phyloP scores from a whole-genome alignment of 176 grass and related monocot genomes.

The Olyra latifolia region DNA sequence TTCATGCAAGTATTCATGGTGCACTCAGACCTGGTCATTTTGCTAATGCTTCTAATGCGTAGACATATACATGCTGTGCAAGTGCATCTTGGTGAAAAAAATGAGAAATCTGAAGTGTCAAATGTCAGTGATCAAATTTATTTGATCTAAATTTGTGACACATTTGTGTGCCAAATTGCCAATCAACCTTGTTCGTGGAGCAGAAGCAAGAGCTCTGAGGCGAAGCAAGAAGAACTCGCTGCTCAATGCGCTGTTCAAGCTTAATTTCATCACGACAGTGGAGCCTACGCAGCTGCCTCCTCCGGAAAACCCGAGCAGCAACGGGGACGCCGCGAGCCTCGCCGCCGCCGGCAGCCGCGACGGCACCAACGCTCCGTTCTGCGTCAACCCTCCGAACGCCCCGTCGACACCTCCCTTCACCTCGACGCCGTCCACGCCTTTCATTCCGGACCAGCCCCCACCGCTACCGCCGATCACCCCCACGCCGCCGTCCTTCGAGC shows the following conservation, averaged over 20 bases:
- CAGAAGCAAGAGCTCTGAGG: conserved; percentile 58
- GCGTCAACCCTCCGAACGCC: conserved; percentile 46
- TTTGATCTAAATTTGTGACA: neutral
- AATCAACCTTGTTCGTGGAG: conserved; percentile 25
- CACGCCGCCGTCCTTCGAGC: conserved; percentile 48
- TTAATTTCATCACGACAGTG: conserved; percentile 46
- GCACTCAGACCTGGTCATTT: neutral
- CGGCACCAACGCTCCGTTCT: conserved; percentile 45
- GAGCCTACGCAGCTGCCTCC: conserved; percentile 9
- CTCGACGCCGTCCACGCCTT: conserved; percentile 31
- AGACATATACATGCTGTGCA: neutral
- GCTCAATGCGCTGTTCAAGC: conserved; percentile 49
- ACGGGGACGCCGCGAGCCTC: conserved; percentile 22
- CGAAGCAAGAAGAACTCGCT: conserved; percentile 33
- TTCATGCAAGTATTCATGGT: neutral
- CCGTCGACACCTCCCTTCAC: conserved; percentile 24
- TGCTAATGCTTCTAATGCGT: neutral
- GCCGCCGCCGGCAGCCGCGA: neutral
- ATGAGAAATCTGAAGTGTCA: neutral
- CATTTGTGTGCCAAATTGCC: too few relatives aligned
- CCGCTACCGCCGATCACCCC: conserved; percentile 35
- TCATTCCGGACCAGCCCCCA: conserved; percentile 31
- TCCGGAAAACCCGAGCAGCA: neutral
- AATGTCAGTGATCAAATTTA: neutral
- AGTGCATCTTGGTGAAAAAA: neutral